These are phyloP conservation scores for Colletotrichum musae DNA, from an alignment of 2,329 filamentous ascomycete genomes.

Conservation along the genomic window DNA sequence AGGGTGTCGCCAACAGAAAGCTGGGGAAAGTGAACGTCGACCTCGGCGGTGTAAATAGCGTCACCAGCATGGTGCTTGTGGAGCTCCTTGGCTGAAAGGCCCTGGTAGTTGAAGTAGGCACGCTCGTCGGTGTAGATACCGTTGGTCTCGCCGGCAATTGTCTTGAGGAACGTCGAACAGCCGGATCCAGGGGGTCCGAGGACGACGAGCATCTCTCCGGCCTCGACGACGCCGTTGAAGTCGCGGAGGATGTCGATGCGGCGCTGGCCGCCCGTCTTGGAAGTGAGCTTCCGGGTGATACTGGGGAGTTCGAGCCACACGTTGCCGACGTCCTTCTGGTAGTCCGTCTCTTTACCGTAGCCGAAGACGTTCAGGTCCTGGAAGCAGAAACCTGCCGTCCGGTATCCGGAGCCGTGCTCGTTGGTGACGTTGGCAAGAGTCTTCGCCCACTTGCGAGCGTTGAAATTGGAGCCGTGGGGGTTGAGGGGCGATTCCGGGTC, in stretches of 20 bases:
- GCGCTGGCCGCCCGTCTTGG: slow-evolving; percentile 44
- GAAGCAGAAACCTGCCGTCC: slow-evolving; percentile 54
- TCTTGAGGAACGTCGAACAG: slow-evolving; percentile 79
- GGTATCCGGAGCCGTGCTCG: slow-evolving; percentile 46
- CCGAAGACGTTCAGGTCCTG: slow-evolving; percentile 60
- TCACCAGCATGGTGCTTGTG: slow-evolving; percentile 62
- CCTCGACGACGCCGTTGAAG: slow-evolving; percentile 66
- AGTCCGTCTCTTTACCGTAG: slow-evolving; percentile 57
- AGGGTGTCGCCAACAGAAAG: slow-evolving; percentile 74
- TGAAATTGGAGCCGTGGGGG: slow-evolving; percentile 65
- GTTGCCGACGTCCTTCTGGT: slow-evolving; percentile 59
- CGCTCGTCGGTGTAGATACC: slow-evolving; percentile 62
- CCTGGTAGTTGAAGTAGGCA: slow-evolving; percentile 40
- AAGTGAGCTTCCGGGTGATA: slow-evolving; percentile 51
- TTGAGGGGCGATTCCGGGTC: slow-evolving; percentile 63
- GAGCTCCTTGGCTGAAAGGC: slow-evolving; percentile 35
- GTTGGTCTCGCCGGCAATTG: slow-evolving; percentile 74
- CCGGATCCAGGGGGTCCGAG: slow-evolving; percentile 68
- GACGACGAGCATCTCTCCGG: slow-evolving; percentile 71
- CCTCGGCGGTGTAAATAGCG: slow-evolving; percentile 77
- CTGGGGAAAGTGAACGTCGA: slow-evolving; percentile 74
- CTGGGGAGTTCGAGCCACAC: slow-evolving; percentile 48
- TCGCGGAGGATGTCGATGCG: slow-evolving; percentile 64
- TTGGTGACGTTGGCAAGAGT: slow-evolving; percentile 45
- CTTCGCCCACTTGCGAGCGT: slow-evolving; percentile 57